Percentiles rank a stretch among this genome's conserved stretches.
These are phyloP conservation scores for Musa itinerans DNA, from an alignment of 176 grass and related monocot genomes.

Conservation along the genomic window DNA sequence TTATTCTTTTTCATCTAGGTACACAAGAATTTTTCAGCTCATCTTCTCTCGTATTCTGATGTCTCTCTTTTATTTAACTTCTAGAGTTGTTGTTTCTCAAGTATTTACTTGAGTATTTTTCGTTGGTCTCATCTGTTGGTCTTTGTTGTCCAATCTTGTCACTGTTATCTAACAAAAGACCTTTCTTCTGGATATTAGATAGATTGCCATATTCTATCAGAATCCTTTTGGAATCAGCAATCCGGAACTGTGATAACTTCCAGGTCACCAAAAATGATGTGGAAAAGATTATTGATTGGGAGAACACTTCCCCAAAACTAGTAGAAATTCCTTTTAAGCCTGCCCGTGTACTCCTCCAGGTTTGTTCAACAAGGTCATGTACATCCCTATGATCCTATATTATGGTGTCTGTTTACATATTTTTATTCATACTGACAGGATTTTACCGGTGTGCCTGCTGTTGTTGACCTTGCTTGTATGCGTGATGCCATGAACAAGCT, in stretches of 20 bases:
- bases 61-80: not conserved
- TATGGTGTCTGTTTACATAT: not conserved
- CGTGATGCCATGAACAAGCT: slow-evolving; percentile 87
- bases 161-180: slow-evolving; percentile 5
- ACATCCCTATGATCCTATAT: not conserved
- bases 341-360: slow-evolving; percentile 91
- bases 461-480: slow-evolving; percentile 98
- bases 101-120: not conserved
- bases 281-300: slow-evolving; percentile 93
- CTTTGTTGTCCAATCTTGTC: not conserved
- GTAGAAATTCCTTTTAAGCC: slow-evolving; percentile 95
- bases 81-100: not conserved
- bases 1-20: not conserved
- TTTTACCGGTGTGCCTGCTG: slow-evolving; percentile 87
- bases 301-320: slow-evolving; percentile 68
- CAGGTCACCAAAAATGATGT: slow-evolving; percentile 79
- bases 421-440: slow-evolving; percentile 37
- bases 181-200: slow-evolving; percentile 43
- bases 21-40: not conserved
- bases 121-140: not conserved
- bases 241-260: slow-evolving; percentile 90
- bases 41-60: not conserved
- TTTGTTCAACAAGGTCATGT: slow-evolving; percentile 23
- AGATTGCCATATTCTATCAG: slow-evolving; percentile 80
- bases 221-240: slow-evolving; percentile 82